Conservation (phyloP, 2,329 filamentous ascomycete species). For the Sporothrix brunneoviolacea region DNA sequence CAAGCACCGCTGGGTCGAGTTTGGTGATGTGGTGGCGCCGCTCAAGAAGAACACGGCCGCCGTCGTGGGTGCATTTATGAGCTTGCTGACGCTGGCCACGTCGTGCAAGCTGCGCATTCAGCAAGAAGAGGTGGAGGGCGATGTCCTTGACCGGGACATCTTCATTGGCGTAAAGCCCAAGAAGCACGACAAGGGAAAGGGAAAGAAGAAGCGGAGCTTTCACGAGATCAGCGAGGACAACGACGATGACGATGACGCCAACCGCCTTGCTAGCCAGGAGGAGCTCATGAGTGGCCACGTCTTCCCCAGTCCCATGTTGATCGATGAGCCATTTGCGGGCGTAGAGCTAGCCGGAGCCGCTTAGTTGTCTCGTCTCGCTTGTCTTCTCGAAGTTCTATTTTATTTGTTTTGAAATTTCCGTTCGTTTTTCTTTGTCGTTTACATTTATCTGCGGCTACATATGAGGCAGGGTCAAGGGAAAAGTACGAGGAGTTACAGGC, state of each 20-base stretch:
- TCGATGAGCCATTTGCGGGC: neutral
- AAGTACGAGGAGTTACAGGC: too few relatives aligned
- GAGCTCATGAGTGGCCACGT: constrained; percentile 7
- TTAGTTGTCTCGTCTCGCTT: neutral
- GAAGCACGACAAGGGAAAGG: neutral
- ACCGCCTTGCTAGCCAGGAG: neutral
- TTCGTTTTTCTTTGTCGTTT: neutral
- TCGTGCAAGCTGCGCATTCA: constrained; percentile 12
- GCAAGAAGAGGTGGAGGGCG: constrained; percentile 2
- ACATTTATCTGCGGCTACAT: too few relatives aligned
- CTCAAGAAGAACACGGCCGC: constrained; percentile 9
- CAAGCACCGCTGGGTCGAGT: constrained; percentile 15
- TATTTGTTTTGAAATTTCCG: too few relatives aligned
- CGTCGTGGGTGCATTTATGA: constrained; percentile 20
- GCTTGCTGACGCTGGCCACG: constrained; percentile 17
- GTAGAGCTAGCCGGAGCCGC: neutral
- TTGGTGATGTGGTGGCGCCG: constrained; percentile 13
- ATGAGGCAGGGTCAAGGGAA: too few relatives aligned
- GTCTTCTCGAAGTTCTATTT: neutral
- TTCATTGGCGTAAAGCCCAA: constrained; percentile 12
- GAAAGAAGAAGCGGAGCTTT: constrained; percentile 11
- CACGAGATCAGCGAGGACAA: constrained; percentile 10
- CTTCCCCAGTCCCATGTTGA: constrained; percentile 4
- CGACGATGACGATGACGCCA: constrained; percentile 1
- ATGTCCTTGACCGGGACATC: constrained; percentile 14